Percentiles rank a stretch among this genome's conserved stretches.
These are phyloP conservation scores for Huiozyma naganishii DNA, from an alignment of 805 yeast genomes.

Conservation along the genomic window DNA sequence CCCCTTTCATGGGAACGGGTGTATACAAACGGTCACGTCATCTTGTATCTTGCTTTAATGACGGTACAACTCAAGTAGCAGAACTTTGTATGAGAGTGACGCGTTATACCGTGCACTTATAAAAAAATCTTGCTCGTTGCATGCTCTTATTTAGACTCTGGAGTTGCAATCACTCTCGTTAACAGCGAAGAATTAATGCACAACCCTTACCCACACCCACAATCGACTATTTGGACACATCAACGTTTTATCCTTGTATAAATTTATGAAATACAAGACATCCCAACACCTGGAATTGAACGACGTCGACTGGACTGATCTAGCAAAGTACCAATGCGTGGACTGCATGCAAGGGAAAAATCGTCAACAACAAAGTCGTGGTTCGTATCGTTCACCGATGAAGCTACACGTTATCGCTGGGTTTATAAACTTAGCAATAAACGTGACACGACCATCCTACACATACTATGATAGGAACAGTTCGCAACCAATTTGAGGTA, in stretches of 20 bases:
- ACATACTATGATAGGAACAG: not conserved
- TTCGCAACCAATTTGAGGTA: slow-evolving; percentile 1
- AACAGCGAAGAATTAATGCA: not conserved
- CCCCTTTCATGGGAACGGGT: no score
- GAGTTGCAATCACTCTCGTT: not conserved
- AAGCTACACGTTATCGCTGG: slow-evolving; percentile 6
- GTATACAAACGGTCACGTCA: no score
- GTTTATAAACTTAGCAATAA: slow-evolving; percentile 2
- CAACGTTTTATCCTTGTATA: not conserved
- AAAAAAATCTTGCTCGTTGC: no score
- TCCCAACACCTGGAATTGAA: not conserved
- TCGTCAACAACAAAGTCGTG: slow-evolving; percentile 36
- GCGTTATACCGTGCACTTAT: no score
- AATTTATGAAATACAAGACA: not conserved
- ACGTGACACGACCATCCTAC: slow-evolving; percentile 1
- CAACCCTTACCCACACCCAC: not conserved
- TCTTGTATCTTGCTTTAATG: no score
- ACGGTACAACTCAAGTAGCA: no score
- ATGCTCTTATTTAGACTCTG: not conserved
- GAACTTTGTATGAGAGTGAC: no score
- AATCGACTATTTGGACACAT: slow-evolving; percentile 1
- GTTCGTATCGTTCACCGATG: slow-evolving; percentile 9
- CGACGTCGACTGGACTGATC: slow-evolving; percentile 11
- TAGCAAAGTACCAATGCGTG: slow-evolving; percentile 56
- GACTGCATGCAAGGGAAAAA: slow-evolving; percentile 56